Evolutionary conservation across 441 rosid species (phyloP), one percentile per base, ranked within the genome.

Genomic region (Mallotus repandus): DNA sequence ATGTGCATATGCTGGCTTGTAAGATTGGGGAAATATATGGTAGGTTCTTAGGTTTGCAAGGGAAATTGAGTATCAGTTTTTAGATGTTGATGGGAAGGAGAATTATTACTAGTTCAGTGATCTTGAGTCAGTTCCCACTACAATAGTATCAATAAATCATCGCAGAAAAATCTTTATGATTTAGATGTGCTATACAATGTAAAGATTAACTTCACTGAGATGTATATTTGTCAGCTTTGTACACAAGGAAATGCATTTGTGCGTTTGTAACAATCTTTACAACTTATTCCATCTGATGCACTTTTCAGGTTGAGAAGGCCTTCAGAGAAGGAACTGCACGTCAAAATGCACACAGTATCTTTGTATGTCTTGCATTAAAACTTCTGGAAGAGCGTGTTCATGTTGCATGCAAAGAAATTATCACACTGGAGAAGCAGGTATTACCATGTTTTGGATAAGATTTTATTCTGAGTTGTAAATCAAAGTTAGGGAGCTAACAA

Each of bases 241-340:
- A 22, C 66, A 41, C 61, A 5, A 43, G 58, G 21, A 68, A 57
- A 63, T 32, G 55, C 59, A 57, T 16, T 59, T 64, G 46, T 59
- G 53, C 45, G 46, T 56, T 25, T 69, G 63, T 18, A 38, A 11
- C 25, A 45, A 70, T 63, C 38, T 25, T 61, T 9, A 63, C 41
- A 56, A 22, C 55, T 49, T 63, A 38, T 50, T 58, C 45, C 29
- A 22, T 41, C 16, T 70, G 38, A 19, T 80, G 59, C 29, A 53
- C 50, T 68, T 78, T 84, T 78, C 90, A 95, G 99, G 98, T 95
- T 79, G 99, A 95, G 71, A 95, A 95, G 81, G 99, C 99, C 76
- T 93, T 89, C 78, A 91, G 99, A 83, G 99, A 95, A 86, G 96
- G 97, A 80, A 93, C 97, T n/a, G 97, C 99, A 9, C 97, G 96